Base-by-base conservation (phyloP, 2,329 filamentous ascomycete species). In the Teratosphaeria epicoccoides region DNA sequence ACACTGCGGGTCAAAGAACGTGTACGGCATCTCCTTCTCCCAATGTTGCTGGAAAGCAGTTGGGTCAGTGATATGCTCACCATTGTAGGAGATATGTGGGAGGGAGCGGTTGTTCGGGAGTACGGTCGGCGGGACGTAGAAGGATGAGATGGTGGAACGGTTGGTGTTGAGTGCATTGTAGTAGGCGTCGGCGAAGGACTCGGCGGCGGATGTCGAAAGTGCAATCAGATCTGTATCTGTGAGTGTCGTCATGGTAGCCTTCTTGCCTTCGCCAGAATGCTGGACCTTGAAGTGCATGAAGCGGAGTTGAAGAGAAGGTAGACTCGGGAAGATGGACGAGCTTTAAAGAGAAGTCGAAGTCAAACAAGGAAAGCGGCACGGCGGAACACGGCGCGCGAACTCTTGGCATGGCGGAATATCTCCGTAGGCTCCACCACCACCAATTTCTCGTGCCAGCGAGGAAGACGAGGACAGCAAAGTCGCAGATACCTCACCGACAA, bases 51-150 rank as follows among this genome's bases (percentile, higher is more conserved):
- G 81, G 61, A 89, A 84, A 44, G 82, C 81, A 48, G 73, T 71
- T 0, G 83, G 83, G 51, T 80, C 76, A 28, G 77, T 68, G 33
- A 87, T 72, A 2, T 79, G 69, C 46, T 82, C 82, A 61, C 89
- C 88, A 71, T 95, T 95, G 75, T 89, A 84, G 61, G 82, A 79
- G 62, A 95, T 89, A 65, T 83, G 81, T 49, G 87, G 72, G 2
- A 75, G 62, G 0, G 68, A 76, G 28, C 75, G 73, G 23, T 75
- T 70, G 55, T 74, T 71, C n/a, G 77, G 79, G 54, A 75, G 71
- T 10, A 75, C 59, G 23, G 78, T 79, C 48, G 75, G 69, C 64
- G 80, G 79, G 58, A 82, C 72, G 74, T 95, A 95, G 75, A 83
- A 94, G n/a, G 73, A 71, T 17, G 77, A 65, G 12, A 95, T 76